A percentile compares a stretch with the other conserved stretches of the same genome.
phyloP scores from a whole-genome alignment of 306 rosid genomes.

The Prunus mongolica region DNA sequence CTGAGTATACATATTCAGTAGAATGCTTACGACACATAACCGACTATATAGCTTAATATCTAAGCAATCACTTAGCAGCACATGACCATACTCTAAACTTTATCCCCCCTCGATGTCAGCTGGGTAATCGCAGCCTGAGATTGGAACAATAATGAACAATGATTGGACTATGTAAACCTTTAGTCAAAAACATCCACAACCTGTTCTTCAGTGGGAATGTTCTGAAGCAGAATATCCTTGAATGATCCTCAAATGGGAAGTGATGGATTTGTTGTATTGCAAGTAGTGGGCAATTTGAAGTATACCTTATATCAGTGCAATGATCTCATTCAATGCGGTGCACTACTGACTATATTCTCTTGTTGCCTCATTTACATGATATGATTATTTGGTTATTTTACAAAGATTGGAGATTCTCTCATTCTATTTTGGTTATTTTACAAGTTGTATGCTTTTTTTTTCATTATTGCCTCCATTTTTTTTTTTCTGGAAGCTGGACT shows the following conservation, averaged over 20 bases:
- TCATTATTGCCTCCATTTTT: too few species aligned
- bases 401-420: slow-evolving; percentile 14
- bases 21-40: too few species aligned
- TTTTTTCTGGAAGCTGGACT: too few species aligned
- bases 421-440: neutral
- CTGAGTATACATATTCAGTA: too few species aligned
- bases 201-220: neutral
- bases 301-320: slow-evolving; percentile 8
- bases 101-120: too few species aligned
- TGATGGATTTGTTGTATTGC: neutral
- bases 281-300: slow-evolving; percentile 2
- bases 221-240: neutral
- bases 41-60: too few species aligned
- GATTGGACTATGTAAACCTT: neutral
- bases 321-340: slow-evolving; percentile 18
- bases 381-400: slow-evolving; percentile 12
- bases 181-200: too few species aligned
- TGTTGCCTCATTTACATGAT: slow-evolving; percentile 7
- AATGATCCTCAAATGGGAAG: neutral
- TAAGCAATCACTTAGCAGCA: too few species aligned
- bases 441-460: too few species aligned
- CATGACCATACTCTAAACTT: too few species aligned
- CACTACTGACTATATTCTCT: slow-evolving; percentile 1
- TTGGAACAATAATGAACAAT: too few species aligned
- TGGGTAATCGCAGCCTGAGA: too few species aligned